These are phyloP conservation scores for Lodderomyces metapsilosis DNA, from an alignment of 1,139 yeast genomes.

Conservation along the genomic window DNA sequence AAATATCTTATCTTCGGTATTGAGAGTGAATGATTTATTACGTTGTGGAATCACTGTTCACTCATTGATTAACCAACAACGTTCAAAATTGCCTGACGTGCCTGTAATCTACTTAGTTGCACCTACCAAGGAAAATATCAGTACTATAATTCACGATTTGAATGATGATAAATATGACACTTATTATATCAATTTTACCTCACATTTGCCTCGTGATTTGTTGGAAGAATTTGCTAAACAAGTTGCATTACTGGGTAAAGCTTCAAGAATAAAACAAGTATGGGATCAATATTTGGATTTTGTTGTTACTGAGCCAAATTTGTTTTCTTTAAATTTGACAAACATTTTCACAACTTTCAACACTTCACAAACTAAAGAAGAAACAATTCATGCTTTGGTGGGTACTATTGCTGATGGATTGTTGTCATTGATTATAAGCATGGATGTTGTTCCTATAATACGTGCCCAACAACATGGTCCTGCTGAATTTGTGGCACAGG, in stretches of 20 bases:
- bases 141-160: conserved; percentile 68
- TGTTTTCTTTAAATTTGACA: conserved; percentile 74
- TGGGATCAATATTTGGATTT: conserved; percentile 92
- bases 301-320: conserved; percentile 87
- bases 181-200: conserved; percentile 82
- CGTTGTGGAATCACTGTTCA: conserved; percentile 91
- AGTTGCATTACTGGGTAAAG: conserved; percentile 69
- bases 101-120: conserved; percentile 91
- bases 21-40: conserved; percentile 86
- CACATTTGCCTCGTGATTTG: conserved; percentile 70
- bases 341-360: conserved; percentile 68
- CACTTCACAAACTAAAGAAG: conserved; percentile 70
- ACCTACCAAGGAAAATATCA: conserved; percentile 77
- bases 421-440: conserved; percentile 74
- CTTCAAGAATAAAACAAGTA: conserved; percentile 76
- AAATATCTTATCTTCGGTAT: conserved; percentile 80
- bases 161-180: conserved; percentile 72
- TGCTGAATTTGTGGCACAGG: conserved; percentile 89
- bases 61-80: conserved; percentile 61
- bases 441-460: conserved; percentile 80
- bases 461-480: conserved; percentile 93
- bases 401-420: conserved; percentile 75
- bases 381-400: conserved; percentile 65
- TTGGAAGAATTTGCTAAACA: conserved; percentile 87
- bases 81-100: conserved; percentile 86